phyloP scores from a whole-genome alignment of 495 filamentous ascomycete species.

The Filosporella fistucella region DNA sequence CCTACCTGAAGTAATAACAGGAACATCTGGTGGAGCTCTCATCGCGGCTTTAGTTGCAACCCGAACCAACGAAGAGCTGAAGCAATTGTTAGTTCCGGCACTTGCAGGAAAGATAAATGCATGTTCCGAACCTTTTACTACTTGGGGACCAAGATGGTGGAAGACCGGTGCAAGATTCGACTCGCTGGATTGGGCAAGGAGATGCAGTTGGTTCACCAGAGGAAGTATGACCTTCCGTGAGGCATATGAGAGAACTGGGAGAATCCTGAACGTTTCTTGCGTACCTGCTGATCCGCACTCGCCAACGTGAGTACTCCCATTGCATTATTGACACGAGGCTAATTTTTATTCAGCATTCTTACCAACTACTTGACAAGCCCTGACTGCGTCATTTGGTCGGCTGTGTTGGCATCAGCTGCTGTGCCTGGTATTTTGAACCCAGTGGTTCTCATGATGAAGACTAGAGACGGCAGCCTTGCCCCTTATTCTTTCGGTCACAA shows the following conservation, averaged over 20 bases:
- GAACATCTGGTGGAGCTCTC: constrained; percentile 89
- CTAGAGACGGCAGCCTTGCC: constrained; percentile 61
- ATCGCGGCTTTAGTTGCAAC: constrained; percentile 87
- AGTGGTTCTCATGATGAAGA: constrained; percentile 96
- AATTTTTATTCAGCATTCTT: constrained; percentile 47
- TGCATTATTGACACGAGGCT: not conserved
- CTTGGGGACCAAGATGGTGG: constrained; percentile 84
- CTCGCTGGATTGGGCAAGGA: constrained; percentile 82
- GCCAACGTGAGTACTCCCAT: constrained; percentile 44
- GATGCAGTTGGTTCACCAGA: constrained; percentile 81
- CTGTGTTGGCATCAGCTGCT: constrained; percentile 90
- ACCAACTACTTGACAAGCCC: constrained; percentile 92
- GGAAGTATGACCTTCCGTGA: constrained; percentile 92
- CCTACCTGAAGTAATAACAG: constrained; percentile 89
- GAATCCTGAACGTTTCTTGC: constrained; percentile 92
- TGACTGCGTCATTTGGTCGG: constrained; percentile 97
- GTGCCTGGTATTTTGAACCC: constrained; percentile 96
- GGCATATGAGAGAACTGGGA: constrained; percentile 89
- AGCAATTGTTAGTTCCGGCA: constrained; percentile 76
- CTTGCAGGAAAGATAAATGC: constrained; percentile 80
- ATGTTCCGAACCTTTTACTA: constrained; percentile 70
- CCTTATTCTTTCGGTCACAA: constrained; percentile 95
- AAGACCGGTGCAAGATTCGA: constrained; percentile 92
- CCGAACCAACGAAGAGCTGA: constrained; percentile 85
- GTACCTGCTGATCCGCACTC: constrained; percentile 96